phyloP scores from a whole-genome alignment of 2,329 filamentous ascomycete genomes.

The Alternaria sp. region DNA sequence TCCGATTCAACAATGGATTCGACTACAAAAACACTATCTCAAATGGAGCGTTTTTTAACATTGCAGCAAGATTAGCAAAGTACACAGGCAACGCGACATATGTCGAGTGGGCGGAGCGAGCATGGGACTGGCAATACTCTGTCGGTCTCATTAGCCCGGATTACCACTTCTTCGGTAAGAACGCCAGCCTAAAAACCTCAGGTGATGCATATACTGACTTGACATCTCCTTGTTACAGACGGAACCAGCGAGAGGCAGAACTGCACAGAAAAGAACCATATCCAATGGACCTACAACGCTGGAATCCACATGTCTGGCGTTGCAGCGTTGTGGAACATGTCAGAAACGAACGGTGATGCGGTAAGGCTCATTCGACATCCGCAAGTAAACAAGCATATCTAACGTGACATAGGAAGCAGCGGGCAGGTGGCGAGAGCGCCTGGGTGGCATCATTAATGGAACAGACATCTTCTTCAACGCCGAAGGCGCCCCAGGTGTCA shows the following conservation, averaged over 20 bases:
- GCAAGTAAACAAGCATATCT: not conserved
- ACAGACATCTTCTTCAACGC: slow-evolving; percentile 54
- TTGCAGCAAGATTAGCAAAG: slow-evolving; percentile 75
- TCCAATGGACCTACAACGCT: slow-evolving; percentile 58
- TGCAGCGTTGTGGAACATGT: slow-evolving; percentile 58
- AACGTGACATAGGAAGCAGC: slow-evolving; percentile 24
- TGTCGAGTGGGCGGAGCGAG: slow-evolving; percentile 67
- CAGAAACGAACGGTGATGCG: slow-evolving; percentile 44
- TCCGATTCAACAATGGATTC: slow-evolving; percentile 75
- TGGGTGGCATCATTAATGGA: slow-evolving; percentile 44
- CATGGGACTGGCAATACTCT: slow-evolving; percentile 63
- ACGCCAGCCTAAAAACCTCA: not conserved
- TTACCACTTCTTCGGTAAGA: slow-evolving; percentile 51
- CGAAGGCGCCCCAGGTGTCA: slow-evolving; percentile 55
- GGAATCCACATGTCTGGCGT: slow-evolving; percentile 56
- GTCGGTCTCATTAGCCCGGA: slow-evolving; percentile 60
- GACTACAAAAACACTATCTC: slow-evolving; percentile 81
- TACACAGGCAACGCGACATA: slow-evolving; percentile 66
- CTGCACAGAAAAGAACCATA: slow-evolving; percentile 54
- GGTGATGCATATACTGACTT: not conserved
- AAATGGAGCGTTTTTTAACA: slow-evolving; percentile 81
- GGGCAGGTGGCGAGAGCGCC: slow-evolving; percentile 32
- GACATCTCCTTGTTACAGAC: slow-evolving; percentile 22
- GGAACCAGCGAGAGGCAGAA: slow-evolving; percentile 55
- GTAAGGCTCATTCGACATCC: slow-evolving; percentile 1